phyloP scores from a whole-genome alignment of 2,329 filamentous ascomycete species.

The Colletotrichum abscissum region DNA sequence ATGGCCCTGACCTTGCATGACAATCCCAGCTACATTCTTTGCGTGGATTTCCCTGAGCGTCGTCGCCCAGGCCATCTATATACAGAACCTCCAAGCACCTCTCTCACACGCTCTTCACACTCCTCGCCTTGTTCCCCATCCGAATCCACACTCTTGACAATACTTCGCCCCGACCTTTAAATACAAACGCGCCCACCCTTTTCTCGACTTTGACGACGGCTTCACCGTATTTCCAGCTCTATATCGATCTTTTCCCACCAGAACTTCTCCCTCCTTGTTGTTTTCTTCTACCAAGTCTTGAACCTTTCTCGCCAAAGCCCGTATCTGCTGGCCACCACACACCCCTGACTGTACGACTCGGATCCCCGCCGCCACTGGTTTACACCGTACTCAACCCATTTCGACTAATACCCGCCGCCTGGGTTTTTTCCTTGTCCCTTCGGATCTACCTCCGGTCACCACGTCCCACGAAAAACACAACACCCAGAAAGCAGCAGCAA shows the following conservation, averaged over 20 bases:
- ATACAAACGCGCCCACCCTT: slow-evolving; percentile 9
- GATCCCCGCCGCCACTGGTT: neutral
- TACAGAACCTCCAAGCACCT: slow-evolving; percentile 17
- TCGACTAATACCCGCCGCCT: neutral
- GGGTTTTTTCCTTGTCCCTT: neutral
- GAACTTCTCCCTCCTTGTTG: neutral
- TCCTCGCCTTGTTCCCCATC: neutral
- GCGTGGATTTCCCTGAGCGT: slow-evolving; percentile 20
- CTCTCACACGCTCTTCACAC: neutral
- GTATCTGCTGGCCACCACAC: neutral
- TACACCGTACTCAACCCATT: neutral
- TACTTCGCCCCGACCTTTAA: slow-evolving; percentile 10
- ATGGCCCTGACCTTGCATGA: slow-evolving; percentile 17
- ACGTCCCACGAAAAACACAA: neutral
- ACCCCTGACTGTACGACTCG: neutral
- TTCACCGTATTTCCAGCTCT: neutral
- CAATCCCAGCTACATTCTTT: slow-evolving; percentile 15
- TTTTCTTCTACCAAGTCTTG: neutral
- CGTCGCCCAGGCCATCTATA: slow-evolving; percentile 15
- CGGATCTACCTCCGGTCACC: neutral
- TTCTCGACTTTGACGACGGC: slow-evolving; percentile 3
- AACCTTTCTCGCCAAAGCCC: neutral
- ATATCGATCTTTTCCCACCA: neutral
- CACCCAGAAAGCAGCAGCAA: slow-evolving; percentile 38
- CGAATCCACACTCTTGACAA: neutral